Percentiles rank a stretch among this genome's conserved stretches.
These are phyloP conservation scores for Stachybotrys chlorohalonatus DNA, from an alignment of 2,329 filamentous ascomycete genomes.

Conservation along the genomic window DNA sequence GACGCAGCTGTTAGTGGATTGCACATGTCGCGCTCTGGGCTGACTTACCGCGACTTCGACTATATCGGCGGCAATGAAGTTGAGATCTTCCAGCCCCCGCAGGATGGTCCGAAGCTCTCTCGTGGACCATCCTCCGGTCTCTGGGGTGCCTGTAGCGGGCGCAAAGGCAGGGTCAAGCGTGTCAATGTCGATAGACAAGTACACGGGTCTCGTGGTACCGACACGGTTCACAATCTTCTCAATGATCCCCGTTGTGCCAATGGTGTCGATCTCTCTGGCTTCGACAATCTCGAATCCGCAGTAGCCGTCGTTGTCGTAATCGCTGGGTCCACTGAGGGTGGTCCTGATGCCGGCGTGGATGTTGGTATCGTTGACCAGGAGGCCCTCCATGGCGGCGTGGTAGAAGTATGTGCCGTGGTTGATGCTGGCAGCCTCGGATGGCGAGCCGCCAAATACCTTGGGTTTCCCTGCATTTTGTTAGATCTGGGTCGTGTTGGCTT, in stretches of 20 bases:
- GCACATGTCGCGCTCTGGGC: rapidly evolving
- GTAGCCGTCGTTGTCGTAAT: constrained; percentile 61
- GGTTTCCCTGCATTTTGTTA: constrained; percentile 50
- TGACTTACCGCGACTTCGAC: constrained; percentile 49
- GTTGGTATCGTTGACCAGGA: constrained; percentile 73
- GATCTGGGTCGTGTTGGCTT: neutral
- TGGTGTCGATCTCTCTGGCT: constrained; percentile 36
- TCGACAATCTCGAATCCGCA: constrained; percentile 85
- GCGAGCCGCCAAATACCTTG: constrained; percentile 78
- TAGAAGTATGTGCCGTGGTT: constrained; percentile 90
- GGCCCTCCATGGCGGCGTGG: constrained; percentile 68
- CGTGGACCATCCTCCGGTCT: constrained; percentile 69
- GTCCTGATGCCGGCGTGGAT: constrained; percentile 85
- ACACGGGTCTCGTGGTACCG: constrained; percentile 65
- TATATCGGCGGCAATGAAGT: constrained; percentile 61
- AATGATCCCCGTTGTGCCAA: constrained; percentile 61
- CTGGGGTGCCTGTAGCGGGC: constrained; percentile 65
- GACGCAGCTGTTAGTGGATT: neutral
- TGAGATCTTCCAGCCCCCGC: constrained; percentile 58
- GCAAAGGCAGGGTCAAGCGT: constrained; percentile 76
- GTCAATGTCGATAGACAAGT: constrained; percentile 78
- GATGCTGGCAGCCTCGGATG: constrained; percentile 64
- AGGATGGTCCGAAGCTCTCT: constrained; percentile 65
- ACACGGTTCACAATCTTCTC: constrained; percentile 68
- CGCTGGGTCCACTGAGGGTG: constrained; percentile 59